Percentiles rank a stretch among this genome's conserved stretches.
Evolutionary conservation across 2,329 filamentous ascomycete genomes (phyloP).

Genomic region (Pezizomycotina sp.): DNA sequence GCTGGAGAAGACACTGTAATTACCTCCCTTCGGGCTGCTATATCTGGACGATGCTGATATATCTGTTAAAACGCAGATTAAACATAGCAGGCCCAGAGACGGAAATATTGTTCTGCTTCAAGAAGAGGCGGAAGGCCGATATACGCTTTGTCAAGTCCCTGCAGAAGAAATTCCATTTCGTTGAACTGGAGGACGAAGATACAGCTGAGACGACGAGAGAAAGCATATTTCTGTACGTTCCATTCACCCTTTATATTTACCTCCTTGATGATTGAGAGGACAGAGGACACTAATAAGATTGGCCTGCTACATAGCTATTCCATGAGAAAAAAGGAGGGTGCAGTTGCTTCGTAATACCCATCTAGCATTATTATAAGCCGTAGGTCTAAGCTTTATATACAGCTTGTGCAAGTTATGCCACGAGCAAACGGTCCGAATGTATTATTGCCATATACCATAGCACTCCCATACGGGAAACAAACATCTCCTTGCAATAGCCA

Average conservation of each 20-base stretch:
- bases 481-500: too few relatives aligned
- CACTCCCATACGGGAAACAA: too few relatives aligned
- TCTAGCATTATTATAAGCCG: too few relatives aligned
- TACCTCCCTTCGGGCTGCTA: constrained; percentile 57
- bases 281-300: not conserved
- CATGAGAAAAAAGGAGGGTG: constrained; percentile 17
- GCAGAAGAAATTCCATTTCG: constrained; percentile 35
- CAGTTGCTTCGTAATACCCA: too few relatives aligned
- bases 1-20: constrained; percentile 58
- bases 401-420: too few relatives aligned
- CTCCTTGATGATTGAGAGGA: not conserved
- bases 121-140: constrained; percentile 58
- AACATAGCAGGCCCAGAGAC: constrained; percentile 30
- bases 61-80: constrained; percentile 13
- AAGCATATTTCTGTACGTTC: constrained; percentile 35
- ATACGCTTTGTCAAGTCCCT: constrained; percentile 37
- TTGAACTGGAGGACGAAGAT: constrained; percentile 36
- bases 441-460: too few relatives aligned
- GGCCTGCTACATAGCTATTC: constrained; percentile 8
- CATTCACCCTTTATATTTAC: too few relatives aligned
- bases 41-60: not conserved
- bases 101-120: constrained; percentile 73
- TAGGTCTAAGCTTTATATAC: too few relatives aligned
- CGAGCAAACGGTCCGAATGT: too few relatives aligned
- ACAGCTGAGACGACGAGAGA: constrained; percentile 33